Evolutionary conservation across 192 early-diverging fungal genomes (phyloP), one percentile per base, ranked within the genome.

Genomic region (Cladochytrium replicatum): DNA sequence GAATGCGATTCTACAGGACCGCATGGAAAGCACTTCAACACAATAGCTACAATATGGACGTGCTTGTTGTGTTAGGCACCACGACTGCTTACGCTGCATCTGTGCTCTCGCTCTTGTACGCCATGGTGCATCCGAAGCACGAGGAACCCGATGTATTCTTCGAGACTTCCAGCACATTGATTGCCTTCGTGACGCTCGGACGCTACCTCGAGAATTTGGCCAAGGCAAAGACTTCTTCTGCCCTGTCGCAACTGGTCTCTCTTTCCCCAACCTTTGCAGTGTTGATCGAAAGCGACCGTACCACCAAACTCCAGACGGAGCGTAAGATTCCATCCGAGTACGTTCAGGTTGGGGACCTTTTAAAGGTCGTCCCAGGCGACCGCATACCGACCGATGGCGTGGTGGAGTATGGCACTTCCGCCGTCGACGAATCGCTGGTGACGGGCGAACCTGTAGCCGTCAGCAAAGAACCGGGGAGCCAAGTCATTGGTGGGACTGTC

Each of bases 341-440:
- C 62, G 75, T 99, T 17, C 80, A 95, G 60, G 64, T 71, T 2
- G 86, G 85, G 39, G 95, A 99, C 63, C 43, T 82, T 3, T 61
- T 96, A 62, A 88, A 87, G 54, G 72, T 96, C 34, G 65, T 94
- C 13, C 95, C 95, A 0, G 90, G 91, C 25, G 92, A 96, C 60
- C 84, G 90, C 30, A 73, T 99, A 32, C 91, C 95, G 4, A 81
- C 87, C 0, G 95, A 99, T 58, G 95, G 93, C 11, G 53, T 67
- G 0, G 71, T 99, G 7, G 62, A 82, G 11, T 66, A 55, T 21
- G 95, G 95, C 13, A 26, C 48, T 3, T 87, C 87, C 28, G 71
- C 74, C 26, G 81, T 94, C 6, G 93, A 99, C 69, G 95, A 99
- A 68, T 87, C 89, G n/a, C 85, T 93, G 50, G 82, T 99, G 0